phyloP scores from a whole-genome alignment of 2,329 filamentous ascomycete genomes.

The Boeremia exigua region DNA sequence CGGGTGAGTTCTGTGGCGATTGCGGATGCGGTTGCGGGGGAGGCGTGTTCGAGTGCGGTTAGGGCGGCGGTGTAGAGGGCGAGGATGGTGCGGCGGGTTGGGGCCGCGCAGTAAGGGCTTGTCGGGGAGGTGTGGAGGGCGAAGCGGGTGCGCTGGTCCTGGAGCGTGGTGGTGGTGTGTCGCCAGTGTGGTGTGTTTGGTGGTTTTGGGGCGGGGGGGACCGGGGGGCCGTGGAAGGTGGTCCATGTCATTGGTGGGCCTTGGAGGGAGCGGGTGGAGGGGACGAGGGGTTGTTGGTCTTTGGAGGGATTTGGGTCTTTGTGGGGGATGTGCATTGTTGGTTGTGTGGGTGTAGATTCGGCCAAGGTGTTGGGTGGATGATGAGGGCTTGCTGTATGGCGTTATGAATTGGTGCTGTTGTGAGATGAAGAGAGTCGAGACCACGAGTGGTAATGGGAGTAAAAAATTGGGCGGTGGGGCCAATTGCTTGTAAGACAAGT shows the following conservation, averaged over 20 bases:
- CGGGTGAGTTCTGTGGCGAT: conserved; percentile 9
- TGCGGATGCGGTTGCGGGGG: background rate
- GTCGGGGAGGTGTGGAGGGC: background rate
- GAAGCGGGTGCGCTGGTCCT: conserved; percentile 5
- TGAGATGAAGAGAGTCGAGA: background rate
- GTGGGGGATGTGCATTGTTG: background rate
- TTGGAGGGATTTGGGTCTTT: background rate
- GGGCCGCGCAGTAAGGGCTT: background rate
- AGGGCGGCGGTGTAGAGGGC: conserved; percentile 19
- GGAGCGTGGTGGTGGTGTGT: background rate
- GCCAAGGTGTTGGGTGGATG: background rate
- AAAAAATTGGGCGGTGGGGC: background rate
- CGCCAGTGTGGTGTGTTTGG: background rate
- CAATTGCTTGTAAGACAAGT: background rate
- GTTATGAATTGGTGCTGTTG: no score
- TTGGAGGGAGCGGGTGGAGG: background rate
- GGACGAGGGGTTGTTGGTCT: background rate
- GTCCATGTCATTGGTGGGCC: background rate
- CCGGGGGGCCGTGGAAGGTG: background rate
- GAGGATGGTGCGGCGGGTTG: conserved; percentile 16
- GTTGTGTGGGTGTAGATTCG: background rate
- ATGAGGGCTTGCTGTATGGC: background rate
- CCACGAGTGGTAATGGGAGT: background rate
- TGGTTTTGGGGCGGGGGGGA: no score
- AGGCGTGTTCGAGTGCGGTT: background rate